phyloP scores from a whole-genome alignment of 345 rosid genomes.

The Aquilaria sinensis region DNA sequence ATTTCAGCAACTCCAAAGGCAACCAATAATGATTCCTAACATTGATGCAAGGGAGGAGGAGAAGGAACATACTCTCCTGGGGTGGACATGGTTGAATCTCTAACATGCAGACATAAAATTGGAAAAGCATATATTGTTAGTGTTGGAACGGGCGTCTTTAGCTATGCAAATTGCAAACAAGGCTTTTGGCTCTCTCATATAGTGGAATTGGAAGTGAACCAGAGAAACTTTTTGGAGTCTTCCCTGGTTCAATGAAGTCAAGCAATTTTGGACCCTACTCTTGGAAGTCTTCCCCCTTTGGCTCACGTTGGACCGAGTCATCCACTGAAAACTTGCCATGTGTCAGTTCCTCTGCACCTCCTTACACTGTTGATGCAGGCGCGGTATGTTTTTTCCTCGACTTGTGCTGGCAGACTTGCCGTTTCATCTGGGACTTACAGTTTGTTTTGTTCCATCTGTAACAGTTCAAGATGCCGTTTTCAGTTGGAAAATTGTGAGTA shows the following conservation, averaged over 20 bases:
- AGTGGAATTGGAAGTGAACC: not conserved
- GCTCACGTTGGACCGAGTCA: not conserved
- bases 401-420: too few species aligned
- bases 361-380: too few species aligned
- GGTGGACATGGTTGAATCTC: constrained; percentile 32
- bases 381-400: too few species aligned
- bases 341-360: too few species aligned
- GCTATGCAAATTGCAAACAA: not conserved
- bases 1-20: not conserved
- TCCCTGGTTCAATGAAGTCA: not conserved
- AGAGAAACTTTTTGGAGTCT: too few species aligned
- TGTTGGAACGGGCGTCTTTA: not conserved
- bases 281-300: constrained; percentile 4
- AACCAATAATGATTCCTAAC: not conserved
- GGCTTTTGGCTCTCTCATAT: not conserved
- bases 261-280: not conserved
- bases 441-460: too few species aligned
- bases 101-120: not conserved
- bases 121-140: not conserved
- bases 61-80: constrained; percentile 47
- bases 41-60: not conserved
- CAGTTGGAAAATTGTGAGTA: too few species aligned
- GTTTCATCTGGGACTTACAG: too few species aligned
- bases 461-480: too few species aligned
- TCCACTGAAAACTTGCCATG: too few species aligned